These are phyloP conservation scores for Taphrina flavorubra DNA, from an alignment of 1,139 yeast genomes.

Conservation along the genomic window DNA sequence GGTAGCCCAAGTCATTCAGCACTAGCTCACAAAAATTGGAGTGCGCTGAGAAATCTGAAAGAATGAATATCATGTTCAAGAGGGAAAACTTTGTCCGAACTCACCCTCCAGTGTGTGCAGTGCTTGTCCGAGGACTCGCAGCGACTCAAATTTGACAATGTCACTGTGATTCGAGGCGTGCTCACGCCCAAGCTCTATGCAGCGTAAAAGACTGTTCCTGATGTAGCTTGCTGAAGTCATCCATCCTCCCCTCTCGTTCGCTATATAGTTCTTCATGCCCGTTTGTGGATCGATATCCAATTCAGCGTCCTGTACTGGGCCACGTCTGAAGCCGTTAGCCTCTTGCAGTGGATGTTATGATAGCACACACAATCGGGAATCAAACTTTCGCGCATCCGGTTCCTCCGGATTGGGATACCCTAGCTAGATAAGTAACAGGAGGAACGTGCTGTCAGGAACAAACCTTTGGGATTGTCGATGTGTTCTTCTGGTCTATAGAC, in stretches of 20 bases:
- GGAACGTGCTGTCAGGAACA: neutral
- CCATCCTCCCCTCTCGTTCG: slow-evolving; percentile 48
- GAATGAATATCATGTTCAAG: slow-evolving; percentile 43
- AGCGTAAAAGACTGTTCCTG: slow-evolving; percentile 46
- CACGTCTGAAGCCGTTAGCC: slow-evolving; percentile 44
- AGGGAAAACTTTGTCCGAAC: neutral
- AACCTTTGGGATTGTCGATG: slow-evolving; percentile 48
- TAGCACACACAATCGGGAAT: slow-evolving; percentile 10
- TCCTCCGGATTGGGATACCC: slow-evolving; percentile 35
- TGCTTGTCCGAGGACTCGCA: slow-evolving; percentile 49
- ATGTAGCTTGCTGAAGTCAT: slow-evolving; percentile 47
- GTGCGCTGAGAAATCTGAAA: slow-evolving; percentile 49
- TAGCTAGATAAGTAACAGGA: neutral
- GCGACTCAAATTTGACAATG: slow-evolving; percentile 47
- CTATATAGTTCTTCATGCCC: slow-evolving; percentile 48
- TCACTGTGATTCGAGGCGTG: slow-evolving; percentile 29
- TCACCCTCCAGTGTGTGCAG: slow-evolving; percentile 39
- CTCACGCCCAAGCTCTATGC: slow-evolving; percentile 47
- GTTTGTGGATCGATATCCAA: slow-evolving; percentile 45
- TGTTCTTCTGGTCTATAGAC: slow-evolving; percentile 49
- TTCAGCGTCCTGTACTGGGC: slow-evolving; percentile 45
- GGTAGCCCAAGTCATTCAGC: slow-evolving; percentile 47
- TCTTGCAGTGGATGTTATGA: no score
- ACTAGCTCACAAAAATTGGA: slow-evolving; percentile 48
- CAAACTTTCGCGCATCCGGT: slow-evolving; percentile 36